phyloP scores from a whole-genome alignment of 2,329 filamentous ascomycete species.

The Trichoderma harzianum region DNA sequence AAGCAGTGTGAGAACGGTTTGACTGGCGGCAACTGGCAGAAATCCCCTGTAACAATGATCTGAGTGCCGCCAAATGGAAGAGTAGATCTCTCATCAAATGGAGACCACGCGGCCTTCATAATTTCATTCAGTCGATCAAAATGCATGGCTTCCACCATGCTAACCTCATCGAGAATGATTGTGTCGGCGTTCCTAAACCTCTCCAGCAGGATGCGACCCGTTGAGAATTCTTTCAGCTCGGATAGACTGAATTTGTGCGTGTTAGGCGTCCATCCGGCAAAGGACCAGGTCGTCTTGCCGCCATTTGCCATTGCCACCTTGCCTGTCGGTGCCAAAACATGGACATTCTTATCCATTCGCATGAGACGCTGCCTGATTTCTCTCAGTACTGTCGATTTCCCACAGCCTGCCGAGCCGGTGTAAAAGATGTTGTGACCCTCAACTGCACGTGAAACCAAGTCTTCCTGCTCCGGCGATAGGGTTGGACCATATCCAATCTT shows the following conservation, averaged over 20 bases:
- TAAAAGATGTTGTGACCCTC: slow-evolving; percentile 58
- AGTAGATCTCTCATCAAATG: background rate
- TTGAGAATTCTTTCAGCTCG: background rate
- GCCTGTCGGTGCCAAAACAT: slow-evolving; percentile 58
- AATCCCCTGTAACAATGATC: slow-evolving; percentile 41
- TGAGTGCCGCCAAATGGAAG: slow-evolving; percentile 28
- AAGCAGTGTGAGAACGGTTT: slow-evolving; percentile 44
- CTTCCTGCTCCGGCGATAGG: slow-evolving; percentile 24
- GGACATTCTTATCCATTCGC: slow-evolving; percentile 32
- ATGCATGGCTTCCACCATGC: slow-evolving; percentile 56
- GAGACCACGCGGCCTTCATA: slow-evolving; percentile 31
- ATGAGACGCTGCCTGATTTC: slow-evolving; percentile 22
- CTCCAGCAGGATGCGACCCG: slow-evolving; percentile 34
- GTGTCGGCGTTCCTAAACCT: slow-evolving; percentile 42
- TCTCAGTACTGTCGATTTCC: slow-evolving; percentile 29
- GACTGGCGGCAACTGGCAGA: slow-evolving; percentile 59
- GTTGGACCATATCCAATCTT: background rate
- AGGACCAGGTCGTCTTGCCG: slow-evolving; percentile 56
- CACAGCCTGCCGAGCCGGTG: slow-evolving; percentile 56
- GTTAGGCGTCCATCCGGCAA: slow-evolving; percentile 51
- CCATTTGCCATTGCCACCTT: slow-evolving; percentile 55
- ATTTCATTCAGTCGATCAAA: slow-evolving; percentile 25
- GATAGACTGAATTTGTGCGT: slow-evolving; percentile 2
- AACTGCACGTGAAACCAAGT: slow-evolving; percentile 42
- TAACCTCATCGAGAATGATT: slow-evolving; percentile 63